Base-by-base conservation (phyloP, 257 asterid genomes). In the Coffea canephora region DNA sequence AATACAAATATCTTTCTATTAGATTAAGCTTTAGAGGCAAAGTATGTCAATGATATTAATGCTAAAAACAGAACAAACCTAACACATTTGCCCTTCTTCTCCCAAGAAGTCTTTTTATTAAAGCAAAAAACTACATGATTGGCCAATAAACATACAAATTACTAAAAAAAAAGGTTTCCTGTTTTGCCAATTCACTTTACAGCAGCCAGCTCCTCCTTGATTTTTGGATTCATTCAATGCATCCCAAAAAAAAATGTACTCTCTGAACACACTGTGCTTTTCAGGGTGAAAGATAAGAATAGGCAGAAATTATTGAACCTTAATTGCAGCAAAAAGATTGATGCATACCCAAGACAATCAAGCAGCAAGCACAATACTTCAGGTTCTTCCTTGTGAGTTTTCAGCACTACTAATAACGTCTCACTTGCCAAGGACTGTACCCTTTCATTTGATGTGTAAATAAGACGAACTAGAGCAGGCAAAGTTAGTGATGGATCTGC, bases 401-500 rank as follows among this genome's bases (percentile, higher is more conserved):
- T 85, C 83, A 94, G 85, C 88, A 94, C 84, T 73, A 92, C 89
- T 57, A 86, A 50, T 77, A 93, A 89, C 78, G 92, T 75, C 81
- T 52, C 77, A 75, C 88, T 77, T 3, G 91, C 92, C 50, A 83
- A 84, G 77, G 85, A 78, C 77, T 85, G 90, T 71, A 85, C 77
- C 80, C 75, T 79, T 80, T 89, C 89, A 79, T 85, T 64, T 48
- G 84, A 67, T 21, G 94, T 89, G 88, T 82, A 91, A 75, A 84
- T 81, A 57, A 88, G 94, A 80, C 81, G 89, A 82, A 91, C 95
- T 75, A 94, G 89, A 21, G 82, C 85, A 76, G 91, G 89, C 87
- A 94, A 84, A 80, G 92, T 96, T 71, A 90, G 80, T 23, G 83
- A 73, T 46, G 94, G 94, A 76, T 87, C 98, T 94, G 96, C 87